phyloP scores from a whole-genome alignment of 371 early-diverging fungal genomes.

The Mucor plumbeus region DNA sequence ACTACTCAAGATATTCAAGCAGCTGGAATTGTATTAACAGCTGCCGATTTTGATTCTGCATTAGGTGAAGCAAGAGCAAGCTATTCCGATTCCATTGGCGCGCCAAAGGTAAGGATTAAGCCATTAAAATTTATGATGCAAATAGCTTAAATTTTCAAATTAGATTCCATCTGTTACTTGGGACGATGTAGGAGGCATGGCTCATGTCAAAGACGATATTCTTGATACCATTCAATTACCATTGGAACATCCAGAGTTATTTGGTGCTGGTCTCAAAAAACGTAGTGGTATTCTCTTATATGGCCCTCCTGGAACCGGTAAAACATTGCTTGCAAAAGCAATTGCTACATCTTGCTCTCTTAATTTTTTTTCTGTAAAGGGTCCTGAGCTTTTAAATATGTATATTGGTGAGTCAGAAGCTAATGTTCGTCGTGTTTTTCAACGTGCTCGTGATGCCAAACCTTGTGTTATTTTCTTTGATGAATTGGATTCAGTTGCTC shows the following conservation, averaged over 20 bases:
- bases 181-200: conserved; percentile 99
- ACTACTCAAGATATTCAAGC: conserved; percentile 59
- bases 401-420: conserved; percentile 98
- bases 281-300: conserved; percentile 95
- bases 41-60: conserved; percentile 81
- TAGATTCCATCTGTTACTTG: conserved; percentile 95
- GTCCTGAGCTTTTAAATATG: conserved; percentile 92
- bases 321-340: conserved; percentile 99
- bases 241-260: conserved; percentile 95
- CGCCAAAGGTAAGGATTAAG: conserved; percentile 74
- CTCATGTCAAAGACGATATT: conserved; percentile 96
- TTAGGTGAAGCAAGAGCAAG: conserved; percentile 80
- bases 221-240: conserved; percentile 99
- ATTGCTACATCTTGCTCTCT: conserved; percentile 98
- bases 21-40: conserved; percentile 77
- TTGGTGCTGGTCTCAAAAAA: conserved; percentile 96
- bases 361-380: conserved; percentile 98
- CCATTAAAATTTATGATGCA: background rate
- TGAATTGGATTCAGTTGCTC: conserved; percentile 99
- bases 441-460: conserved; percentile 96
- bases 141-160: background rate
- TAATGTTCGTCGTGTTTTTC: conserved; percentile 97
- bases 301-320: conserved; percentile 99
- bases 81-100: conserved; percentile 92
- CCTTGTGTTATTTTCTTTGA: conserved; percentile 99